Evolutionary conservation across 495 filamentous ascomycete species (phyloP).

Genomic region (Penicillium paradoxum): DNA sequence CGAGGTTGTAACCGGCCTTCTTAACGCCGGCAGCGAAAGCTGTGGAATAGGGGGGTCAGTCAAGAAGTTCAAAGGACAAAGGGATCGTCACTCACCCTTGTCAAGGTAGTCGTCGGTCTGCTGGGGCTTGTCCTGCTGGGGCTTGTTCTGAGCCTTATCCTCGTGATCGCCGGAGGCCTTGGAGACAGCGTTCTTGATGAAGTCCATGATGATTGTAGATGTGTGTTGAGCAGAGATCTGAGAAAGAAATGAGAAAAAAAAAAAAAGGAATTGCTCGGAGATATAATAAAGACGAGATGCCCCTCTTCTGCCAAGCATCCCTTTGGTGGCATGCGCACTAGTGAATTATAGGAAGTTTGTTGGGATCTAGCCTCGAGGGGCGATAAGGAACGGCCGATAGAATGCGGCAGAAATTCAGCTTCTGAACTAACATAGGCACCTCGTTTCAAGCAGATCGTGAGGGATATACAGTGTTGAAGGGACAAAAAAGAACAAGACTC

Average conservation of each 20-base stretch:
- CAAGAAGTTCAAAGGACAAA: background rate
- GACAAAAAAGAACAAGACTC: background rate
- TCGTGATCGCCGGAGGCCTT: background rate
- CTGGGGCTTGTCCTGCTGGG: background rate
- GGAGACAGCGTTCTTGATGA: slow-evolving; percentile 5
- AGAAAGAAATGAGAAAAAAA: background rate
- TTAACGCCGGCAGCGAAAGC: slow-evolving; percentile 1
- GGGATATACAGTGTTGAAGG: too few species aligned
- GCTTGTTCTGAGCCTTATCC: background rate
- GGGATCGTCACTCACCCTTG: background rate
- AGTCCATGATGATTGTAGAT: slow-evolving; percentile 1
- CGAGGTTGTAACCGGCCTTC: slow-evolving; percentile 7
- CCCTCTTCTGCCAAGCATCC: background rate
- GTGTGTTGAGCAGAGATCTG: background rate
- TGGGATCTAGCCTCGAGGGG: background rate
- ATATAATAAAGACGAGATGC: background rate
- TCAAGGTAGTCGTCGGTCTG: slow-evolving; percentile 2
- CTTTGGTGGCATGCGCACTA: background rate
- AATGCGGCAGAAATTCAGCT: too few species aligned
- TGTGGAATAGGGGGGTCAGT: background rate
- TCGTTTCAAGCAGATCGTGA: too few species aligned
- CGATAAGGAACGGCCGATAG: background rate
- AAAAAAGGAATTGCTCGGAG: background rate
- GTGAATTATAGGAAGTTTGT: background rate
- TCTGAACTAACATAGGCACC: too few species aligned